phyloP scores from a whole-genome alignment of 164 flowering plant species.

The Malania oleifera region DNA sequence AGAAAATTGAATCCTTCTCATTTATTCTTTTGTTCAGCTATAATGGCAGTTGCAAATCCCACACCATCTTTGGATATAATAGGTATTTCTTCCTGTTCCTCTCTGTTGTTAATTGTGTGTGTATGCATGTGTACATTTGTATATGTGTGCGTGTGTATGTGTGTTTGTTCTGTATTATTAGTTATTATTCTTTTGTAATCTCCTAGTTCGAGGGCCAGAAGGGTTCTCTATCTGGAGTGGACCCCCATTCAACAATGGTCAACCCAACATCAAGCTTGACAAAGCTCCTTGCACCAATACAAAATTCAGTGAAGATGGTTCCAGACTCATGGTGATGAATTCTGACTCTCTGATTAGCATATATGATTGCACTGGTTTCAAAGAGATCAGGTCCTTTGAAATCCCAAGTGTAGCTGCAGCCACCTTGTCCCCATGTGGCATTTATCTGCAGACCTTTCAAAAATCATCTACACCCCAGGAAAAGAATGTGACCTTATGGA shows the following conservation, averaged over 20 bases:
- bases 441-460: conserved; percentile 86
- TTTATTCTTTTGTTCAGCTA: too few relatives aligned
- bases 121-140: background rate
- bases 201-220: conserved; percentile 66
- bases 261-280: conserved; percentile 60
- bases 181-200: background rate
- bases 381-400: conserved; percentile 57
- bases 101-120: background rate
- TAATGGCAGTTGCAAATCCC: conserved; percentile 21
- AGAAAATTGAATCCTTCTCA: too few relatives aligned
- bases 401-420: conserved; percentile 64
- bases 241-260: conserved; percentile 71
- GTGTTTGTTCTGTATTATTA: background rate
- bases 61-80: conserved; percentile 50
- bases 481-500: conserved; percentile 78
- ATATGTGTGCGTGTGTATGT: background rate
- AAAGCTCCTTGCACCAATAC: conserved; percentile 50
- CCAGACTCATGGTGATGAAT: conserved; percentile 64
- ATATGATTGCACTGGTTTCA: conserved; percentile 42
- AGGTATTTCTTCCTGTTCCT: conserved; percentile 26
- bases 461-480: conserved; percentile 67
- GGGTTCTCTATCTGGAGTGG: conserved; percentile 79
- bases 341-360: conserved; percentile 48
- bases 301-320: conserved; percentile 78
- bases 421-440: conserved; percentile 71